phyloP scores from a whole-genome alignment of 306 rosid genomes.

The Oemleria cerasiformis region DNA sequence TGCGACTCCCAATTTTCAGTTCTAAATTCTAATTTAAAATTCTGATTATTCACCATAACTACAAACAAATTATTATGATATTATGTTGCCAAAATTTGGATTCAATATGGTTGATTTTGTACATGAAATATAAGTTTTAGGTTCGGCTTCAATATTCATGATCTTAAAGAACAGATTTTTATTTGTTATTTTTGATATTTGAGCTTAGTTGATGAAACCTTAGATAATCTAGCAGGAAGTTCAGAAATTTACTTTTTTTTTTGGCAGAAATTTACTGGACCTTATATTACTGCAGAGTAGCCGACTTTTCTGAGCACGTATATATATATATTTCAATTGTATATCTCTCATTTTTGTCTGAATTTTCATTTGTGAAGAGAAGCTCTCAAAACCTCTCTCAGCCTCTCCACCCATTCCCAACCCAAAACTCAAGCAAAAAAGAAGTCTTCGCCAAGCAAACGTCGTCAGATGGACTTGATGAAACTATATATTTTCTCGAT shows the following conservation, averaged over 20 bases:
- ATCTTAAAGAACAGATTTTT: too few relatives aligned
- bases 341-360: conserved; percentile 4
- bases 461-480: conserved; percentile 91
- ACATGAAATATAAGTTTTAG: too few relatives aligned
- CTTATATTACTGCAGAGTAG: not conserved
- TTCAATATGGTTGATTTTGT: too few relatives aligned
- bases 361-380: not conserved
- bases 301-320: conserved; percentile 1
- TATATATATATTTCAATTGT: conserved; percentile 12
- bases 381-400: conserved; percentile 10
- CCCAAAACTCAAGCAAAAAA: conserved; percentile 12
- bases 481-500: conserved; percentile 51
- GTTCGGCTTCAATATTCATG: too few relatives aligned
- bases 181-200: too few relatives aligned
- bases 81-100: too few relatives aligned
- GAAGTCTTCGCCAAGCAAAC: conserved; percentile 88
- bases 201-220: too few relatives aligned
- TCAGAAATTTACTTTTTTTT: not conserved
- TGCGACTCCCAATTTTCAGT: too few relatives aligned
- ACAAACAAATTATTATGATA: too few relatives aligned
- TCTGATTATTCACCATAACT: too few relatives aligned
- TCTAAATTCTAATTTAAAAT: too few relatives aligned
- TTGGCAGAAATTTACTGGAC: too few relatives aligned
- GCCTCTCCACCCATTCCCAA: conserved; percentile 16
- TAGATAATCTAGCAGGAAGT: not conserved